Evolutionary conservation across 2,329 filamentous ascomycete species (phyloP).

Genomic region (Hymenoscyphus repandus): DNA sequence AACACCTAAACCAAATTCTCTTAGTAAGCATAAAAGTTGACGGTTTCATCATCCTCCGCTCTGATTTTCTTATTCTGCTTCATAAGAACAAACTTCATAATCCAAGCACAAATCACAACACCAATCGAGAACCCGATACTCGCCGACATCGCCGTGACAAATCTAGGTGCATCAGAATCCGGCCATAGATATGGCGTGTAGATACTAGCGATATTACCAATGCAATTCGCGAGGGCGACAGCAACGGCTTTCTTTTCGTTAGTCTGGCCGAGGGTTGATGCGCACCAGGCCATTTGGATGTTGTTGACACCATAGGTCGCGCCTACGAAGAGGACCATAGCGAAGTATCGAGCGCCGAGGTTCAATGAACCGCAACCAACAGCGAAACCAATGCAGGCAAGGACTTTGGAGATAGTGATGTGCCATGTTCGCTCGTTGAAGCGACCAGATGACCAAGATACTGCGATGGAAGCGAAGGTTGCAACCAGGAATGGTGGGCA

Average conservation of each 20-base stretch:
- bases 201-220: constrained; percentile 32
- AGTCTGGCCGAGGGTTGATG: constrained; percentile 33
- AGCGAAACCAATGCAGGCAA: no score
- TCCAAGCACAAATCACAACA: constrained; percentile 34
- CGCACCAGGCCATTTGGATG: constrained; percentile 17
- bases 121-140: constrained; percentile 18
- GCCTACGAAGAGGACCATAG: constrained; percentile 14
- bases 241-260: constrained; percentile 35
- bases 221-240: constrained; percentile 33
- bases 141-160: no score
- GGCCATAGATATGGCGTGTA: no score
- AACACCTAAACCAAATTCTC: no score
- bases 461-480: no score
- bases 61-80: constrained; percentile 32
- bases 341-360: constrained; percentile 10
- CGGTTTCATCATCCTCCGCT: constrained; percentile 23
- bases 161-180: no score
- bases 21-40: constrained; percentile 15
- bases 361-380: no score
- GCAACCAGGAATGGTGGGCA: no score
- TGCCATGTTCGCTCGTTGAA: no score
- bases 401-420: no score
- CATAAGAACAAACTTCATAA: constrained; percentile 34
- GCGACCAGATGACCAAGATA: no score
- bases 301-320: constrained; percentile 17